phyloP scores from a whole-genome alignment of 371 early-diverging fungal species.

The Apophysomyces elegans region DNA sequence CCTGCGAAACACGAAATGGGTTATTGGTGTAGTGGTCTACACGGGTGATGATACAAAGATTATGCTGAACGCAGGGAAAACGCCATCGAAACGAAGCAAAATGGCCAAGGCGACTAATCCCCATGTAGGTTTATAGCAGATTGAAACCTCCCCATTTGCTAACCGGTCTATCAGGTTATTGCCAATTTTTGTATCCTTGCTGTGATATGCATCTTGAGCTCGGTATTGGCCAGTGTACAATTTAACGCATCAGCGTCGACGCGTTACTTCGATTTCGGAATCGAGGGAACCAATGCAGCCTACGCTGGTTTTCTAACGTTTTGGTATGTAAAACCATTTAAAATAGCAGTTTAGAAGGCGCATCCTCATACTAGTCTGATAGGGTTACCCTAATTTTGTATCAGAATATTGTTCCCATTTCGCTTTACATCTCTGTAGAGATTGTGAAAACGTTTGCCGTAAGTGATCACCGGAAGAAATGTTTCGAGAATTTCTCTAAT shows the following conservation, averaged over 20 bases:
- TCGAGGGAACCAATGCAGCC: conserved; percentile 34
- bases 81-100: conserved; percentile 92
- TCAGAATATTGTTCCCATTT: conserved; percentile 85
- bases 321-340: conserved; percentile 34
- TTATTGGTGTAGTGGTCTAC: conserved; percentile 81
- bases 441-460: conserved; percentile 77
- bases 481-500: neutral
- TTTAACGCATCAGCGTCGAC: conserved; percentile 41
- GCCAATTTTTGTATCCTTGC: conserved; percentile 50
- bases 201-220: conserved; percentile 64
- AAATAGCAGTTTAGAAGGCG: conserved; percentile 18
- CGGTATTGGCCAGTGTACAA: conserved; percentile 63
- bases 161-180: conserved; percentile 39
- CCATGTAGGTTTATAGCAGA: conserved; percentile 60
- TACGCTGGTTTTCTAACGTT: conserved; percentile 55
- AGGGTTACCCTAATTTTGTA: conserved; percentile 58
- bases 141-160: neutral
- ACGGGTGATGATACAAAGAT: conserved; percentile 95
- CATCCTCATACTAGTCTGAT: conserved; percentile 31
- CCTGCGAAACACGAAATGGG: conserved; percentile 88
- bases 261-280: conserved; percentile 39
- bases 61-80: conserved; percentile 86
- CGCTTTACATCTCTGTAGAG: conserved; percentile 96
- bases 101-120: conserved; percentile 95
- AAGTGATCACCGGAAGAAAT: conserved; percentile 20